A percentile compares a stretch with the other conserved stretches of the same genome.
These are phyloP conservation scores for Ceratobasidium sp. DNA, from an alignment of 1,284 basidiomycete genomes.

Conservation along the genomic window DNA sequence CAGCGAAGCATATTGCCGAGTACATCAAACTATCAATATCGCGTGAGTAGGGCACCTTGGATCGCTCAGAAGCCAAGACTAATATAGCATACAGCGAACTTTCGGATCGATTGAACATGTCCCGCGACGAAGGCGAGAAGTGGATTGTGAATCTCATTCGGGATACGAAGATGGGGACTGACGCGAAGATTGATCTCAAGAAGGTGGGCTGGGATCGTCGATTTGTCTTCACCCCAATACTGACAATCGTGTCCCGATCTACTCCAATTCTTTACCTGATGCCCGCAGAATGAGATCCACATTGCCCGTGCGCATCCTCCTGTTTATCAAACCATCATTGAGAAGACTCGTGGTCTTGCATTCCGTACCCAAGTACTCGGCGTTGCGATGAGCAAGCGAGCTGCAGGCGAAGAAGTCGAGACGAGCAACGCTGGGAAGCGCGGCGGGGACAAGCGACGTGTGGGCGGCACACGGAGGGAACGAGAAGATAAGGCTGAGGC, in stretches of 20 bases:
- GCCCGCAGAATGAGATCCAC: slow-evolving; percentile 88
- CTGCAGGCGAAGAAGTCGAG: slow-evolving; percentile 51
- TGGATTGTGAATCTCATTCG: slow-evolving; percentile 99
- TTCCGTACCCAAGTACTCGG: slow-evolving; percentile 92
- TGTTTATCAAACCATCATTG: slow-evolving; percentile 95
- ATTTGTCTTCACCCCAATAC: background rate
- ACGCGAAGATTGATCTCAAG: slow-evolving; percentile 97
- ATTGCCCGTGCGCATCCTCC: slow-evolving; percentile 92
- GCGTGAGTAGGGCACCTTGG: slow-evolving; percentile 68
- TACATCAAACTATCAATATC: slow-evolving; percentile 97
- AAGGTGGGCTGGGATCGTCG: slow-evolving; percentile 67
- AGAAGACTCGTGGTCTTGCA: slow-evolving; percentile 93
- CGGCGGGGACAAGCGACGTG: slow-evolving; percentile 39
- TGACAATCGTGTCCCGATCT: slow-evolving; percentile 6
- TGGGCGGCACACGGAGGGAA: slow-evolving; percentile 60
- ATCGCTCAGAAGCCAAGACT: background rate
- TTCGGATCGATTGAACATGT: slow-evolving; percentile 92
- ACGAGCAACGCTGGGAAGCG: slow-evolving; percentile 41
- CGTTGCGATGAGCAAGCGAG: slow-evolving; percentile 78
- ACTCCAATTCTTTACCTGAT: slow-evolving; percentile 37
- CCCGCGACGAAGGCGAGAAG: slow-evolving; percentile 95
- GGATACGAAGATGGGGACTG: slow-evolving; percentile 90
- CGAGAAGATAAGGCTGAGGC: slow-evolving; percentile 70
- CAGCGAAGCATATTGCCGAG: slow-evolving; percentile 97
- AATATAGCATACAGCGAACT: slow-evolving; percentile 73